Percentiles rank a stretch among this genome's conserved stretches.
These are phyloP conservation scores for Mycena belliarum DNA, from an alignment of 768 basidiomycete genomes.

Conservation along the genomic window DNA sequence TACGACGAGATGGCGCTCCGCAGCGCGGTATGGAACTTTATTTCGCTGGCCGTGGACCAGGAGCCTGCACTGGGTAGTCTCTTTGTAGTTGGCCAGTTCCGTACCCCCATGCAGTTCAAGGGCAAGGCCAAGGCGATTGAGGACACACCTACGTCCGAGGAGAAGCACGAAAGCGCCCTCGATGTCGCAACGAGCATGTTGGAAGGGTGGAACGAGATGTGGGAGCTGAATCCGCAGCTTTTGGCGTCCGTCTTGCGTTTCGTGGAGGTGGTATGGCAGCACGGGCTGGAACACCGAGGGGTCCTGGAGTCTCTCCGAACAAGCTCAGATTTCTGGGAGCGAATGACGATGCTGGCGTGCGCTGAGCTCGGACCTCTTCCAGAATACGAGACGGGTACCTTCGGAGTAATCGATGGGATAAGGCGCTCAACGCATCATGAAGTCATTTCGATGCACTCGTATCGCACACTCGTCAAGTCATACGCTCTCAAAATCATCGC, in stretches of 20 bases:
- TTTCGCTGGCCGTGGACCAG: conserved; percentile 77
- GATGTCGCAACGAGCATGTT: conserved; percentile 68
- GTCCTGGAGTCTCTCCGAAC: conserved; percentile 57
- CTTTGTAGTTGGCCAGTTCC: conserved; percentile 75
- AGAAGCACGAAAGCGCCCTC: conserved; percentile 59
- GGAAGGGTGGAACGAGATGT: conserved; percentile 69
- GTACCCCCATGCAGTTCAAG: conserved; percentile 44
- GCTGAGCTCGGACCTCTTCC: conserved; percentile 77
- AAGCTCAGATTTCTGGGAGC: conserved; percentile 68
- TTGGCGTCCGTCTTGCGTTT: conserved; percentile 76
- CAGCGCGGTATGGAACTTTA: conserved; percentile 81
- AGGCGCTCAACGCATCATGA: conserved; percentile 60
- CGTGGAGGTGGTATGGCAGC: conserved; percentile 77
- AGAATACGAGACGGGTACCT: conserved; percentile 59
- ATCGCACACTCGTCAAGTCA: conserved; percentile 71
- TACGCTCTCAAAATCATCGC: conserved; percentile 74
- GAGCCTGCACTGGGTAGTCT: conserved; percentile 85
- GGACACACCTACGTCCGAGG: conserved; percentile 32
- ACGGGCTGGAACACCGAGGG: conserved; percentile 70
- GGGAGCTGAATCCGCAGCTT: conserved; percentile 76
- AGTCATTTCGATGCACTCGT: conserved; percentile 61
- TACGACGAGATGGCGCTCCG: conserved; percentile 76
- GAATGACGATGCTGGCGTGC: conserved; percentile 61
- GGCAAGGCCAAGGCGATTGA: conserved; percentile 40
- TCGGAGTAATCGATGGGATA: conserved; percentile 47